These are phyloP conservation scores for Saccharomyces pastorianus DNA, from an alignment of 1,139 yeast genomes.

Conservation along the genomic window DNA sequence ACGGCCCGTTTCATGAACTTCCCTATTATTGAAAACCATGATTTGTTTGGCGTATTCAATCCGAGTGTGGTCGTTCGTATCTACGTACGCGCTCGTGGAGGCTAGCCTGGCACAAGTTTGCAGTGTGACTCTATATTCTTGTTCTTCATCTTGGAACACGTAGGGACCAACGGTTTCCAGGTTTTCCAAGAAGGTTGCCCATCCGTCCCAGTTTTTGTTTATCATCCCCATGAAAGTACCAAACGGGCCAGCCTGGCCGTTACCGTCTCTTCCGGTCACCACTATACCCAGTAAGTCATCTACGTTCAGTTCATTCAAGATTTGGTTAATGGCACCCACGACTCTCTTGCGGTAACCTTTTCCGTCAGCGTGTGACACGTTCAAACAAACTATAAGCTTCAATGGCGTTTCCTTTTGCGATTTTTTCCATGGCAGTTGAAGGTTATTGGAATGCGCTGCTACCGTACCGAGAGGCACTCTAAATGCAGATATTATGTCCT, in stretches of 20 bases:
- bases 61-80: not conserved
- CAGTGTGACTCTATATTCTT: not conserved
- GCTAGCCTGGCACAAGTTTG: not conserved
- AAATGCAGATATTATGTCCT: not conserved
- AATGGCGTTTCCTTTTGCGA: constrained; percentile 38
- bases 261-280: constrained; percentile 44
- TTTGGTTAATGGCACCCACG: constrained; percentile 2
- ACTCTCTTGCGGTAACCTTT: not conserved
- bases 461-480: not conserved
- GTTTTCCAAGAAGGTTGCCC: constrained; percentile 44
- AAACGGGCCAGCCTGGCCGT: constrained; percentile 25
- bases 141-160: not conserved
- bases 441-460: not conserved
- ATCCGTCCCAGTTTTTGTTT: constrained; percentile 46
- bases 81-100: not conserved
- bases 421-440: constrained; percentile 26
- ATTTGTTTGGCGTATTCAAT: not conserved
- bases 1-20: not conserved
- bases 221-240: constrained; percentile 53
- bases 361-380: constrained; percentile 22
- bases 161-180: constrained; percentile 7
- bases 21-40: not conserved
- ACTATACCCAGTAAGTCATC: constrained; percentile 50
- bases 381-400: constrained; percentile 42
- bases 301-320: constrained; percentile 33